Evolutionary conservation across 129 eudicot genomes (phyloP).

Genomic region (Tanacetum coccineum): DNA sequence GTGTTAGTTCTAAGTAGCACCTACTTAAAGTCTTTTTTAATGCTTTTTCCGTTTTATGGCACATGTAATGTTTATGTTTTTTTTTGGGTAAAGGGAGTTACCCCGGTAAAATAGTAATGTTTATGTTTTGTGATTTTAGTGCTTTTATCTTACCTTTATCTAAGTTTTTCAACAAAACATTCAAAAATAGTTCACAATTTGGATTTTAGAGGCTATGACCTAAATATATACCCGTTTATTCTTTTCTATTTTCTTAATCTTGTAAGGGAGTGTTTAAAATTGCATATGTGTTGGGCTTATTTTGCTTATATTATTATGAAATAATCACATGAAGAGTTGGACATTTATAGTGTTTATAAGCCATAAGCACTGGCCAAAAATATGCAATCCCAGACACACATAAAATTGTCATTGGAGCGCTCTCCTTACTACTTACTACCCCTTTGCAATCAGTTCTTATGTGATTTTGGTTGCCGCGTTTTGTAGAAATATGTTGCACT

Average conservation of each 20-base stretch:
- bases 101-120: no score
- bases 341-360: no score
- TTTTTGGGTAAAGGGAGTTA: no score
- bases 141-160: not conserved
- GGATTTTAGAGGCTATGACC: no score
- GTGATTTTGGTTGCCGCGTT: constrained; percentile 18
- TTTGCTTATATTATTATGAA: no score
- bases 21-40: not conserved
- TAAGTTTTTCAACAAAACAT: not conserved
- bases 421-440: not conserved
- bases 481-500: constrained; percentile 74
- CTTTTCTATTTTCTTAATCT: not conserved
- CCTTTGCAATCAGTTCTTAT: constrained; percentile 9
- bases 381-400: no score
- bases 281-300: no score
- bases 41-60: not conserved
- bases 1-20: not conserved
- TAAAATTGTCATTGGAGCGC: not conserved
- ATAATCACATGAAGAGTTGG: no score
- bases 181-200: no score
- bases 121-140: not conserved
- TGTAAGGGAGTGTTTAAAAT: not conserved
- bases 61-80: no score
- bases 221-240: not conserved
- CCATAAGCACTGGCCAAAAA: no score